phyloP scores from a whole-genome alignment of 192 early-diverging fungal genomes.

The Haplosporangium gracile region DNA sequence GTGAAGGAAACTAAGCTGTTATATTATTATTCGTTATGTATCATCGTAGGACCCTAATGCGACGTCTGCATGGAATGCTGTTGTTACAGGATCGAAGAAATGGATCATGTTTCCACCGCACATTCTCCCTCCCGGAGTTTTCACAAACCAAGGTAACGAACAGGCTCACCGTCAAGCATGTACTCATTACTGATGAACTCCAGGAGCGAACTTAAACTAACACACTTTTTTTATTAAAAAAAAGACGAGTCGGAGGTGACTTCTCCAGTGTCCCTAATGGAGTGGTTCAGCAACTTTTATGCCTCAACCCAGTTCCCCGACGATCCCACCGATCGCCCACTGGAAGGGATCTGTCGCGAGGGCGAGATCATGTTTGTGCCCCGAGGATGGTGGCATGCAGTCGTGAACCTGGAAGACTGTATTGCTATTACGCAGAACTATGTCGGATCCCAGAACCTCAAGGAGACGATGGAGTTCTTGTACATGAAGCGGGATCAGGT shows the following conservation, averaged over 20 bases:
- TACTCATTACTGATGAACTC: background rate
- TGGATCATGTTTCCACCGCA: conserved; percentile 82
- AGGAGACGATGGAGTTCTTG: conserved; percentile 55
- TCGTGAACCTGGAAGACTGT: conserved; percentile 76
- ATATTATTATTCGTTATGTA: background rate
- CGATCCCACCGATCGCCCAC: conserved; percentile 53
- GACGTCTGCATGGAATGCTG: conserved; percentile 81
- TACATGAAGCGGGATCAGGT: conserved; percentile 54
- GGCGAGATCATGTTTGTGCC: conserved; percentile 83
- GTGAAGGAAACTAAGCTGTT: background rate
- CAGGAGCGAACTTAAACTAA: too few relatives aligned
- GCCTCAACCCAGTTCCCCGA: conserved; percentile 59
- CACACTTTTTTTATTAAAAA: background rate
- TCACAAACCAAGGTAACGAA: conserved; percentile 62
- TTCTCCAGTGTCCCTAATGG: conserved; percentile 75
- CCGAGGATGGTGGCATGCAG: conserved; percentile 81
- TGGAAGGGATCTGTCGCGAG: conserved; percentile 73
- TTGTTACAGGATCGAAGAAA: conserved; percentile 76
- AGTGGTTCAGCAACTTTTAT: conserved; percentile 78
- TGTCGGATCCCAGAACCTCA: conserved; percentile 70
- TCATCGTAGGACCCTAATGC: conserved; percentile 72
- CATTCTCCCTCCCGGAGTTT: conserved; percentile 76
- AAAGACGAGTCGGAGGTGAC: conserved; percentile 77
- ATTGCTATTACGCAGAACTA: conserved; percentile 85
- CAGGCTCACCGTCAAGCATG: background rate